phyloP scores from a whole-genome alignment of 306 rosid species.

The Quercus glauca region DNA sequence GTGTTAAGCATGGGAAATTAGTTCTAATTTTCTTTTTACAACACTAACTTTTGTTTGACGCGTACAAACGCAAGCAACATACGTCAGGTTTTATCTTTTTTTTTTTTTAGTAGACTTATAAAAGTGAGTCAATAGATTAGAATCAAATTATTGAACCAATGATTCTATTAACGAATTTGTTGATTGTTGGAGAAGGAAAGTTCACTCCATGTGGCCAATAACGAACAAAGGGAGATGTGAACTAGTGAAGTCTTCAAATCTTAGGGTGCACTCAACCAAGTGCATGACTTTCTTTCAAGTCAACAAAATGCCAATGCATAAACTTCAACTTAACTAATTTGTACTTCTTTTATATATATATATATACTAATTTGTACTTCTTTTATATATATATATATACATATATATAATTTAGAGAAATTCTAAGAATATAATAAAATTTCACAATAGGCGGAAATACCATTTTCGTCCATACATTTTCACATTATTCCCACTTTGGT shows the following conservation, averaged over 20 bases:
- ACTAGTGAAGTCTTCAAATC: neutral
- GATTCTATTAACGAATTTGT: neutral
- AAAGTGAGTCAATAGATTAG: neutral
- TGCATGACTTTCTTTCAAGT: neutral
- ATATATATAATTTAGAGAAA: no score
- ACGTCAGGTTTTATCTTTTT: neutral
- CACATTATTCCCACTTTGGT: no score
- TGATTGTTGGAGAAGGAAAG: constrained; percentile 25
- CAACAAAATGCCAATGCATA: neutral
- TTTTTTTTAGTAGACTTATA: neutral
- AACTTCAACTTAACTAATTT: no score
- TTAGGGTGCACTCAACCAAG: neutral
- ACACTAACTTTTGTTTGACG: neutral
- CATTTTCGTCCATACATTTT: no score
- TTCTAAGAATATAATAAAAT: no score
- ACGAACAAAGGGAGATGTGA: neutral
- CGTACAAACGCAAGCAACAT: neutral
- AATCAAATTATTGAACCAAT: neutral
- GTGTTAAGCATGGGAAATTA: no score
- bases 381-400: no score
- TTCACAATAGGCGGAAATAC: no score
- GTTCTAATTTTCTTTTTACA: neutral
- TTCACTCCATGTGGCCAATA: neutral
- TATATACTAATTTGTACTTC: no score
- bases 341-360: no score